Percentiles rank a stretch among this genome's conserved stretches.
Conservation (phyloP, 2,329 filamentous ascomycete genomes). For the Malbranchea zuffiana region DNA sequence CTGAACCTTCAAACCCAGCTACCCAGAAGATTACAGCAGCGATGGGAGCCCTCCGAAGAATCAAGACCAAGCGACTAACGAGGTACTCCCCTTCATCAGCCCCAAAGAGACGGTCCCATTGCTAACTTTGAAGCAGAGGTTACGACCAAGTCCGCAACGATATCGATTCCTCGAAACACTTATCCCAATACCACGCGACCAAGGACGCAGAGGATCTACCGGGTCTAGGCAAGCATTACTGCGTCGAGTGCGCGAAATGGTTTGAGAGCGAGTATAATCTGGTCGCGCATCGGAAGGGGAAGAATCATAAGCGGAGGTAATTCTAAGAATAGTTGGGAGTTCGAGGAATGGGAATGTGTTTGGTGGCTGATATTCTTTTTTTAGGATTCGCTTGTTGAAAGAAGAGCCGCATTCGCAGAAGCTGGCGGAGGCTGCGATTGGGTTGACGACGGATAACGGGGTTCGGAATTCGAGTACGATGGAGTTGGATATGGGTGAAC, state of each 20-base stretch:
- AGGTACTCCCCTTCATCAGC: constrained; percentile 39
- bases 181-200: constrained; percentile 63
- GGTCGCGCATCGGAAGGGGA: constrained; percentile 65
- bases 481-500: constrained; percentile 29
- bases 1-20: no score
- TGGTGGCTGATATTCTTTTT: constrained; percentile 8
- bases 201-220: constrained; percentile 81
- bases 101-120: constrained; percentile 26
- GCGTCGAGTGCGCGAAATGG: constrained; percentile 89
- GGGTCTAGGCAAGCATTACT: constrained; percentile 75
- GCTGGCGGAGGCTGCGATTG: constrained; percentile 70
- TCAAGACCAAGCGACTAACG: constrained; percentile 62
- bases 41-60: constrained; percentile 59
- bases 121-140: constrained; percentile 55
- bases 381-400: constrained; percentile 65
- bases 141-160: constrained; percentile 87
- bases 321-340: constrained; percentile 14
- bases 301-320: constrained; percentile 85
- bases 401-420: constrained; percentile 81
- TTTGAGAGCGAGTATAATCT: constrained; percentile 78
- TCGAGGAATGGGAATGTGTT: not conserved
- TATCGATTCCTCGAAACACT: constrained; percentile 64
- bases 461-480: constrained; percentile 24
- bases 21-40: not conserved
- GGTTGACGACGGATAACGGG: constrained; percentile 60